These are phyloP conservation scores for Naegleria lovaniensis DNA, from an alignment of 208 protist genomes.

Conservation along the genomic window DNA sequence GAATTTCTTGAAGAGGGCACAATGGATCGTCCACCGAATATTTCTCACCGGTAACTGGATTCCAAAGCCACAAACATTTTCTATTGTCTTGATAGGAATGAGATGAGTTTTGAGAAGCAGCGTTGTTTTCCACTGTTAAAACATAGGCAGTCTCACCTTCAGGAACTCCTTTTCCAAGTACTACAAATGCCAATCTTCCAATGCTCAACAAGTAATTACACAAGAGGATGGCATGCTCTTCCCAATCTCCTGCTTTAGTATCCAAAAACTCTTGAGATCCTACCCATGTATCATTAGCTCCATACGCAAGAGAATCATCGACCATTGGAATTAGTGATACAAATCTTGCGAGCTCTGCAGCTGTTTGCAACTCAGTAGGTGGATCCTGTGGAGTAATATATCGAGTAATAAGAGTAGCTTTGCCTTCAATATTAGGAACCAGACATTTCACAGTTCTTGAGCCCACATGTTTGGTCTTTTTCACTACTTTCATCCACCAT, in stretches of 20 bases:
- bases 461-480: not conserved
- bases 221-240: slow-evolving; percentile 46
- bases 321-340: slow-evolving; percentile 37
- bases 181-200: slow-evolving; percentile 30
- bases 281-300: slow-evolving; percentile 33
- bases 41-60: slow-evolving; percentile 9
- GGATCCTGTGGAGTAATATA: slow-evolving; percentile 34
- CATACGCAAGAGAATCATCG: slow-evolving; percentile 23
- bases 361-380: slow-evolving; percentile 4
- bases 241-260: slow-evolving; percentile 34
- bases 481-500: not conserved
- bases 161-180: slow-evolving; percentile 35
- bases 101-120: not conserved
- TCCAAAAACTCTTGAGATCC: slow-evolving; percentile 39
- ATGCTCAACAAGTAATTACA: slow-evolving; percentile 41
- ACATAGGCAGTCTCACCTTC: slow-evolving; percentile 38
- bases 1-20: slow-evolving; percentile 33
- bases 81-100: not conserved
- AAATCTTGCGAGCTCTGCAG: slow-evolving; percentile 22
- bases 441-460: not conserved
- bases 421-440: slow-evolving; percentile 13
- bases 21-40: slow-evolving; percentile 24
- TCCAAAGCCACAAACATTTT: slow-evolving; percentile 15
- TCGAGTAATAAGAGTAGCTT: slow-evolving; percentile 33
- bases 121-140: slow-evolving; percentile 5